Base-by-base conservation (phyloP, 2,329 filamentous ascomycete species). In the Cadophora sp. region DNA sequence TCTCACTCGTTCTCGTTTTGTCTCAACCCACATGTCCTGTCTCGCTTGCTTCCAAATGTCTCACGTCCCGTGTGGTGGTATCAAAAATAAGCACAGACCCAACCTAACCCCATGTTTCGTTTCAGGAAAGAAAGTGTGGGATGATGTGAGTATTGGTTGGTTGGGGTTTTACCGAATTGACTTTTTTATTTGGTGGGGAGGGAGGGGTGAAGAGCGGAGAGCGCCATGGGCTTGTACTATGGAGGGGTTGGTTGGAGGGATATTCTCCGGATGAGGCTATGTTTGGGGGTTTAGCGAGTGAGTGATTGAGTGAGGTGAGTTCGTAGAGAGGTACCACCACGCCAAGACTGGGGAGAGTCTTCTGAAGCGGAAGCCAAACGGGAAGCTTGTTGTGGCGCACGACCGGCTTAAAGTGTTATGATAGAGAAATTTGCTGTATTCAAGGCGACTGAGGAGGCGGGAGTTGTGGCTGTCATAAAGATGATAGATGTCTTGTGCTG, bases 71-170 rank as follows among this genome's bases (percentile, higher is more conserved):
- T 22, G 43, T 43, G 40, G 40, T 43, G 40, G 40, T 43, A 19
- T 48, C 43, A 48, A 48, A 22, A 22, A 48, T 48, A 43, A 48
- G 43, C n/a, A 48, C 43, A 48, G 43, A 22, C 55, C 31, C 27
- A 34, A 59, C 26, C n/a, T 4, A 59, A 40, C 27, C 14, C 55
- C 55, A 40, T 29, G 34, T 40, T 60, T 60, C 19, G 56, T 40
- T 60, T 40, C 56, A 27, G 56, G 11, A 16, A 11, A 26, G 29
- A 19, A 11, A 26, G 29, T 16, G 31, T 16, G 8, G 31, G 19
- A n/a, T 24, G 31, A 31, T 27, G 24, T 29, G 51, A 19, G 50
- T n/a, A 27, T 55, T 55, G 51, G 51, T 55, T 31, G 14, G 26
- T 29, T 29, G 26, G 26, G 51, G 0, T 55, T 55, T 55, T 55